A percentile compares a stretch with the other conserved stretches of the same genome.
Evolutionary conservation across 208 protist species (phyloP).

Genomic region (Strigomonas culicis): DNA sequence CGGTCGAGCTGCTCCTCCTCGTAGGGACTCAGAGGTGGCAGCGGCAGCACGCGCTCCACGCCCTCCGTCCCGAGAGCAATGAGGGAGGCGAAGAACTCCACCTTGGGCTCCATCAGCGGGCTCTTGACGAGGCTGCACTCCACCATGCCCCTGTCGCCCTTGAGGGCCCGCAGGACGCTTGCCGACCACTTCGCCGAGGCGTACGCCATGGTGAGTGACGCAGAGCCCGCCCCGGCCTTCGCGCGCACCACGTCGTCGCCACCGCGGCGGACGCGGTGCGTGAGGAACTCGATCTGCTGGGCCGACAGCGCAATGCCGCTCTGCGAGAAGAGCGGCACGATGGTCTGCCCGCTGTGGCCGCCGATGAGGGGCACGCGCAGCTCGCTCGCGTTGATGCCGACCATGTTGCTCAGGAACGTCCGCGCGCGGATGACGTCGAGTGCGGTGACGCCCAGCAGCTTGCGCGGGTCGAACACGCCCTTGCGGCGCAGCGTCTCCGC

Average conservation of each 20-base stretch:
- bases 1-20: slow-evolving; percentile 74
- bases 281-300: slow-evolving; percentile 58
- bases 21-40: slow-evolving; percentile 58
- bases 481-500: slow-evolving; percentile 88
- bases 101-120: slow-evolving; percentile 31
- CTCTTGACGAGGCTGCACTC: slow-evolving; percentile 71
- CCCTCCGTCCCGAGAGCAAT: slow-evolving; percentile 78
- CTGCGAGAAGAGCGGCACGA: slow-evolving; percentile 91
- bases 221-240: slow-evolving; percentile 94
- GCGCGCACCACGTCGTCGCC: slow-evolving; percentile 96
- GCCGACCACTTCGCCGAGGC: slow-evolving; percentile 79
- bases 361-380: slow-evolving; percentile 89
- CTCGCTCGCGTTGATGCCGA: slow-evolving; percentile 77
- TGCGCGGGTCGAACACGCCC: slow-evolving; percentile 84
- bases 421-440: slow-evolving; percentile 90
- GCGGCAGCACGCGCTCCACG: slow-evolving; percentile 53
- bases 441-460: slow-evolving; percentile 90
- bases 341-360: slow-evolving; percentile 94
- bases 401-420: slow-evolving; percentile 27
- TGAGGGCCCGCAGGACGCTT: slow-evolving; percentile 58
- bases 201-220: slow-evolving; percentile 96
- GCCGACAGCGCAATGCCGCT: slow-evolving; percentile 42
- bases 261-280: slow-evolving; percentile 89
- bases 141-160: slow-evolving; percentile 64
- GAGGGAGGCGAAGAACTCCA: slow-evolving; percentile 74